These are phyloP conservation scores for Elongisporangium anandrum DNA, from an alignment of 352 stramenopile species.

Conservation along the genomic window DNA sequence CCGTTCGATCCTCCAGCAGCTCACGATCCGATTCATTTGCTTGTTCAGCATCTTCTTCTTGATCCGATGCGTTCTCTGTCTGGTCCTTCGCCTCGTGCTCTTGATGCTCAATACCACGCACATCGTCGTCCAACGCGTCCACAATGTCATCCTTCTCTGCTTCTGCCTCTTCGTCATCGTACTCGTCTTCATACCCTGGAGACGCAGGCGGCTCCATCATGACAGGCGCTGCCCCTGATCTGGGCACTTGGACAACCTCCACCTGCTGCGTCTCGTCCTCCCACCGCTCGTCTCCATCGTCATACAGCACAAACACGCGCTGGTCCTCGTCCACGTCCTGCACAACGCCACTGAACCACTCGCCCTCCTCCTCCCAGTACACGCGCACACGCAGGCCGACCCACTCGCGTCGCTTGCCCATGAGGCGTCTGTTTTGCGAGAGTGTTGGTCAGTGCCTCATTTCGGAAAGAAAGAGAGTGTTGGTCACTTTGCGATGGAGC, in stretches of 20 bases:
- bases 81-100: constrained; percentile 4
- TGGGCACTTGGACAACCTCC: constrained; percentile 17
- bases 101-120: background rate
- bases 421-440: too few species aligned
- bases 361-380: constrained; percentile 65
- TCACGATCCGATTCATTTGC: constrained; percentile 6
- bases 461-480: too few species aligned
- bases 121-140: background rate
- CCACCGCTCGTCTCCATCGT: constrained; percentile 82
- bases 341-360: constrained; percentile 65
- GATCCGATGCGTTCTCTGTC: constrained; percentile 2
- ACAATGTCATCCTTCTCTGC: background rate
- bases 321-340: constrained; percentile 30
- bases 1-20: background rate
- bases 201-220: constrained; percentile 44
- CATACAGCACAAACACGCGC: constrained; percentile 70
- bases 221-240: background rate
- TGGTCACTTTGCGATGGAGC: too few species aligned
- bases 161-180: constrained; percentile 16
- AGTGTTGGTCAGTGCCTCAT: too few species aligned
- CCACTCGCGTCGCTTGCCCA: constrained; percentile 9
- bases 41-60: constrained; percentile 1
- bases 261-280: constrained; percentile 33
- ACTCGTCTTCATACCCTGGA: constrained; percentile 22
- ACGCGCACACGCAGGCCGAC: constrained; percentile 65